Conservation (phyloP, 352 stramenopile species). For the Phytophthora syringae region DNA sequence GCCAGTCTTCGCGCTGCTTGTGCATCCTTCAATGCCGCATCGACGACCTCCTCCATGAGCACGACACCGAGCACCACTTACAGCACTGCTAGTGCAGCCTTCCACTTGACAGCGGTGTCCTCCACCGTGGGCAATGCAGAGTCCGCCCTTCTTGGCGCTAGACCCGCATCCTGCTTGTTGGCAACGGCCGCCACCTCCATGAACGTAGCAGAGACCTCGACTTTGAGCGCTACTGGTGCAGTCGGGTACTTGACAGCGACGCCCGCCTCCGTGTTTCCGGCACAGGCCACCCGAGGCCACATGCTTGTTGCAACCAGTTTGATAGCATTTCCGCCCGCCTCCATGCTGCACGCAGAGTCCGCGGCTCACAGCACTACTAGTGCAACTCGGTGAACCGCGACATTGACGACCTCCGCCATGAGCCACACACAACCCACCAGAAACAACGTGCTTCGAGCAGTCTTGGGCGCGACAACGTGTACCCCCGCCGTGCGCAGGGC, state of each 20-base stretch:
- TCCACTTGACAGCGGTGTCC: constrained; percentile 79
- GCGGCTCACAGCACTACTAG: constrained; percentile 59
- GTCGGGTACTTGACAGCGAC: constrained; percentile 78
- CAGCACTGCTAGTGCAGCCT: constrained; percentile 78
- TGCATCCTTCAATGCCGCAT: constrained; percentile 74
- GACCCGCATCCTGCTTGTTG: constrained; percentile 76
- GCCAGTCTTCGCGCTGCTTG: constrained; percentile 85
- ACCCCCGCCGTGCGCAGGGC: constrained; percentile 61
- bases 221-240: constrained; percentile 86
- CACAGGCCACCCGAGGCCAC: constrained; percentile 82
- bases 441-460: constrained; percentile 78
- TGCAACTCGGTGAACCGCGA: constrained; percentile 40
- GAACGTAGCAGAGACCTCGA: constrained; percentile 84
- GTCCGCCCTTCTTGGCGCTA: constrained; percentile 86
- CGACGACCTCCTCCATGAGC: constrained; percentile 83
- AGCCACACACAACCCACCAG: constrained; percentile 63
- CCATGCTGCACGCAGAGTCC: constrained; percentile 75
- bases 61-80: constrained; percentile 80
- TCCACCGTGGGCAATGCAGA: constrained; percentile 86
- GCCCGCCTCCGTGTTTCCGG: constrained; percentile 77
- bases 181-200: constrained; percentile 80
- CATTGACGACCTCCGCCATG: constrained; percentile 73
- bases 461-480: constrained; percentile 55
- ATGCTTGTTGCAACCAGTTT: constrained; percentile 74
- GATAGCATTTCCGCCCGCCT: constrained; percentile 74